Evolutionary conservation across 257 asterid genomes (phyloP), one percentile per base, ranked within the genome.

Genomic region (Plectranthus barbatus): DNA sequence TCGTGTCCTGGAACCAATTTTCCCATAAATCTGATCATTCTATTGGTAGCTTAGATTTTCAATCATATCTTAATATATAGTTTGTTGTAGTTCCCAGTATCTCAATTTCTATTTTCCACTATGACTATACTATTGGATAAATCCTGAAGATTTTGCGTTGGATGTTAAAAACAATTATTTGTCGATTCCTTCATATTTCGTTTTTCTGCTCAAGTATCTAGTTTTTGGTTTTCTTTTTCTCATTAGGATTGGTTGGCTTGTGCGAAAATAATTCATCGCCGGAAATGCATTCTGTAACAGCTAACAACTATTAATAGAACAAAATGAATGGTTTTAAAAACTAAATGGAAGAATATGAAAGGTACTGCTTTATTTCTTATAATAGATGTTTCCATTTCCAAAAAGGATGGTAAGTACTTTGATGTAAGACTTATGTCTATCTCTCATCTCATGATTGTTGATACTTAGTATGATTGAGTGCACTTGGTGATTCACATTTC

Each of bases 281-380:
- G 4, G 21, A 55, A 59, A 37, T 60, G 23, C 36, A 51, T 51
- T 29, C 7, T 31, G 49, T 52, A 59, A 26, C 57, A 26, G 34
- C 5, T n/a, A 53, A 26, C 46, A 73, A n/a, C n/a, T n/a, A n/a
- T n/a, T n/a, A 54, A 36, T 44, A 36, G 62, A 40, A 45, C 55
- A 11, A 18, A 15, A 39, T 13, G 23, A 10, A 12, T 23, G 41
- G 74, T 53, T 23, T 23, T 52, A 39, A 11, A 24, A 49, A 63
- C 40, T 56, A 74, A 50, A 41, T 49, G 49, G 60, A 69, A 44
- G 36, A 7, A 36, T 4, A 44, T 12, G 47, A 10, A 51, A 44
- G 63, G 55, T 5, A 40, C 15, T 60, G 36, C n/a, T 51, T 12
- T 51, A 1, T 49, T 49, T 10, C 17, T 21, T 10, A 10, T 11